These are phyloP conservation scores for Parastagonospora avenae DNA, from an alignment of 2,329 filamentous ascomycete genomes.

Conservation along the genomic window DNA sequence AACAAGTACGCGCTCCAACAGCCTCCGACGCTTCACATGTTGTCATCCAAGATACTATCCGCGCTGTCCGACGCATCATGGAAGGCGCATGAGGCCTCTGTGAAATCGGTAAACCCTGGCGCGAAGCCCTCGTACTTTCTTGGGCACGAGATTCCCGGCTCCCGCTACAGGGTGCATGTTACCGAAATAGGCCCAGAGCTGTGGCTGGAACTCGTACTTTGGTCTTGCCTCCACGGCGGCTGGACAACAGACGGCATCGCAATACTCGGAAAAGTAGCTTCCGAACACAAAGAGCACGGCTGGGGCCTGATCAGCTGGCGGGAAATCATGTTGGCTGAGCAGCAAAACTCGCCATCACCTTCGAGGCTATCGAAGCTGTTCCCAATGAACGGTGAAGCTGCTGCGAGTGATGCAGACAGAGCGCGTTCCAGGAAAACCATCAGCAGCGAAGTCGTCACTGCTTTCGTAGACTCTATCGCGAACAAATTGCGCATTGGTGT, in stretches of 20 bases:
- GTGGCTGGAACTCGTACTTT: slow-evolving; percentile 59
- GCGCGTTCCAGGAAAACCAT: slow-evolving; percentile 54
- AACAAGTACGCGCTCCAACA: slow-evolving; percentile 49
- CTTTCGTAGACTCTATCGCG: slow-evolving; percentile 59
- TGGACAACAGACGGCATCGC: slow-evolving; percentile 52
- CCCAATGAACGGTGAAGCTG: slow-evolving; percentile 17
- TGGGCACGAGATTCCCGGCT: slow-evolving; percentile 51
- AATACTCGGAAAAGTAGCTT: slow-evolving; percentile 43
- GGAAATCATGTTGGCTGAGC: slow-evolving; percentile 44
- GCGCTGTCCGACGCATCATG: slow-evolving; percentile 58
- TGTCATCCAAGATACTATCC: slow-evolving; percentile 55
- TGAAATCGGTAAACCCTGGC: slow-evolving; percentile 30
- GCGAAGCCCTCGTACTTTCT: slow-evolving; percentile 48
- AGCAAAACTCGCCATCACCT: slow-evolving; percentile 19
- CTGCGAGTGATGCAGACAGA: slow-evolving; percentile 29
- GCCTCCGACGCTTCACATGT: slow-evolving; percentile 54
- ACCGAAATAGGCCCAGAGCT: slow-evolving; percentile 52
- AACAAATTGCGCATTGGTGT: slow-evolving; percentile 53
- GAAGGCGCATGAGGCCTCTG: slow-evolving; percentile 52
- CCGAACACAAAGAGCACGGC: slow-evolving; percentile 19
- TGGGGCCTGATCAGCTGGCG: slow-evolving; percentile 51
- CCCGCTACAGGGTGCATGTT: slow-evolving; percentile 49
- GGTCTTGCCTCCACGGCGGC: slow-evolving; percentile 56
- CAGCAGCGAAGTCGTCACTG: slow-evolving; percentile 63
- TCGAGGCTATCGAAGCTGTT: slow-evolving; percentile 33